Evolutionary conservation across 176 grass and related monocot species (phyloP), one percentile per base, ranked within the genome.

Genomic region (Triticum monococcum): DNA sequence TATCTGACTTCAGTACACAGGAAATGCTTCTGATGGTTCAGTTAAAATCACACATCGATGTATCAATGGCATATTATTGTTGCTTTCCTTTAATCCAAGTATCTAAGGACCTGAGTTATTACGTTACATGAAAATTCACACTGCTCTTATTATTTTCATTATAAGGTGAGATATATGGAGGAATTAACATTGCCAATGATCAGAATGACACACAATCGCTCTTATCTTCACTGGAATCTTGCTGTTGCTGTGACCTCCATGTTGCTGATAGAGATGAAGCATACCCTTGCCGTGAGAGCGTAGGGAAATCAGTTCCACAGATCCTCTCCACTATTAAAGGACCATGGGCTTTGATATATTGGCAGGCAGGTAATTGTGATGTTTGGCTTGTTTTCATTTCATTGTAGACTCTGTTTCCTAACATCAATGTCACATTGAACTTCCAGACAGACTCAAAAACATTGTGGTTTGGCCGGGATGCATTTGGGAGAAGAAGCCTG

Each of bases 331-430:
- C 70, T 28, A 94, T 98, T 50, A 85, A 84, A 84, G 96, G 96
- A 0, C 93, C 96, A 46, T 98, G 96, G 93, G 91, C 93, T 81
- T 96, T 98, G 75, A 89, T 96, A 86, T 98, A 94, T 68, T 96
- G 91, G 93, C 90, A 98, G 93, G 96, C 91, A 89, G 87, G 94
- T 96, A 91, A 32, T 80, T 73, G 41, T 31, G 12, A 71, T 60
- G 52, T 38, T 61, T 67, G 22, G 23, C 9, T 57, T 35, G 26
- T 68, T 85, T 86, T 31, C 30, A n/a, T 1, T 65, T 65, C 72
- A 12, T 60, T 82, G 8, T 46, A 50, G 33, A 71, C 81, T 43
- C 12, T 60, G 24, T 35, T 86, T 86, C 79, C 70, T 87, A 50
- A 82, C 72, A 79, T 72, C 9, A 6, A 32, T 12, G 35, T 22